Conservation (phyloP, 805 yeast species). For the Saccharomycopsis sp. region DNA sequence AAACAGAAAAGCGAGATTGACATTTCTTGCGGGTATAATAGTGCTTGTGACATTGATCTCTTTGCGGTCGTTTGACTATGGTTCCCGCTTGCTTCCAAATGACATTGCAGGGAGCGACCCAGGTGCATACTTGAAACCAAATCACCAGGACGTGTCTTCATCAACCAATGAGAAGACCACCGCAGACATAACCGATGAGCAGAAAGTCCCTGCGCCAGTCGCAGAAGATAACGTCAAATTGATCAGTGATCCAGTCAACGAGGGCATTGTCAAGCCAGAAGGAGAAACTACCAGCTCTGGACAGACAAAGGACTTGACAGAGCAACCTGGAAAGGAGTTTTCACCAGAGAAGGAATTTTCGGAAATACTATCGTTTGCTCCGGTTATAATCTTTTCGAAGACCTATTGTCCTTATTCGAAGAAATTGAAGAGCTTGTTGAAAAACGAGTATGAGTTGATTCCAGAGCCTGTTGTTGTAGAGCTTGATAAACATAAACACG, state of each 20-base stretch:
- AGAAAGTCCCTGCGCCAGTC: background rate
- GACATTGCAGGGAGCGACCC: background rate
- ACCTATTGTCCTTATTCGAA: constrained; percentile 70
- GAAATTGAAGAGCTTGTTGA: constrained; percentile 59
- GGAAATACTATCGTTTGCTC: constrained; percentile 52
- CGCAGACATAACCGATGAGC: background rate
- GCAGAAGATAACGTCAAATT: background rate
- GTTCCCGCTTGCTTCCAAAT: background rate
- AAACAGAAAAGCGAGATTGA: constrained; percentile 15
- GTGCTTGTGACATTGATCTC: constrained; percentile 11
- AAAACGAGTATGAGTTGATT: constrained; percentile 54
- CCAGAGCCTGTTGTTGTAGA: constrained; percentile 77
- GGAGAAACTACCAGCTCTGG: constrained; percentile 26
- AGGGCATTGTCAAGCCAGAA: constrained; percentile 33
- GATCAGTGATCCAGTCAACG: constrained; percentile 26
- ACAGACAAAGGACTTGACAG: constrained; percentile 17
- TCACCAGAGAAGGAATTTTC: constrained; percentile 49
- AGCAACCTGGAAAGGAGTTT: constrained; percentile 30
- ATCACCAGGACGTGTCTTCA: no score
- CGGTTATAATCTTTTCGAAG: constrained; percentile 54
- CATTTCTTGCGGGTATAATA: constrained; percentile 15
- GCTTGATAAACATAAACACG: constrained; percentile 73
- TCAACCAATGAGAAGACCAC: background rate
- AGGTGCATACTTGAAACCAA: no score
- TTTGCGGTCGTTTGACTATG: constrained; percentile 11